Base-by-base conservation (phyloP, 257 asterid genomes). In the Primulina huaijiensis region DNA sequence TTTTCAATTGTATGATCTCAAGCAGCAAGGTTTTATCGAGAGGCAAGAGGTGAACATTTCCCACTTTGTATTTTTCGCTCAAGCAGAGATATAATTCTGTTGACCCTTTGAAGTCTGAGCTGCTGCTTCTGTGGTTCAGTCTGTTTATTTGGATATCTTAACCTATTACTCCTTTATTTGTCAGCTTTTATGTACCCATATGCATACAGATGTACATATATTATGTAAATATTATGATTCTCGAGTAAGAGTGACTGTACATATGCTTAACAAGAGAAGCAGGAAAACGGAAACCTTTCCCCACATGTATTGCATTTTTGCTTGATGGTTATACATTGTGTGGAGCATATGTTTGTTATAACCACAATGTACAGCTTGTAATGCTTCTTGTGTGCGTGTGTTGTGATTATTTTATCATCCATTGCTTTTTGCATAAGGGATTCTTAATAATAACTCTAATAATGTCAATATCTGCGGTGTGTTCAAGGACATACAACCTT, bases 21-120 rank as follows among this genome's bases (percentile, higher is more conserved):
- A 93, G 83, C 99, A 90, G 78, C 99, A 90, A 77, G 96, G 99
- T 62, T 93, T 93, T 79, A 93, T 93, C 52, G 99, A 93, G 78
- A 87, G 99, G 80, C 99, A 93, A 85, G 99, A 93, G 99, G 99
- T 93, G 77, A 75, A 21, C 14, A 19, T 33, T 74, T 50, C 30
- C 69, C 69, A 38, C 53, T 68, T 21, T 6, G 23, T 20, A 6
- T 17, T 34, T 34, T 46, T 53, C 62, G 8, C 55, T 60, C 16
- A 43, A 29, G 61, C 7, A 19, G 20, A 57, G 35, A 57, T 2
- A 29, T 52, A 56, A 40, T 8, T 55, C 56, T 66, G 8, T 34
- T 69, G 43, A 46, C 38, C 46, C 64, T 60, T 23, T 60, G 65
- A 70, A 52, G 20, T 23, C 74, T 38, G 27, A 23, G 70, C 5